Base-by-base conservation (phyloP, 768 basidiomycete genomes). In the Psilocybe sp. region DNA sequence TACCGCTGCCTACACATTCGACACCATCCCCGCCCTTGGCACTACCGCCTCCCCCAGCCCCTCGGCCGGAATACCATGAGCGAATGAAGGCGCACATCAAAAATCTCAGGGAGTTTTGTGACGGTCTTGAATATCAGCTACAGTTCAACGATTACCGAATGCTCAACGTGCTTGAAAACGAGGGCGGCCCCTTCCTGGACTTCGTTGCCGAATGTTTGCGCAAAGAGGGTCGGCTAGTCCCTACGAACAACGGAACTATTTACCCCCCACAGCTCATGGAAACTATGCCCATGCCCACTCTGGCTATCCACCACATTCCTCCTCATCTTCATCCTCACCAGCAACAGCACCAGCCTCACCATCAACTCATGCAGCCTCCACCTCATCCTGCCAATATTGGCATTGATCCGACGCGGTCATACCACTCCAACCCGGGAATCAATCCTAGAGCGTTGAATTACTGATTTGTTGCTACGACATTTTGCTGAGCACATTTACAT, bases 81-180 rank as follows among this genome's bases (percentile, higher is more conserved):
- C 67, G 72, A 20, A 73, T 75, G 73, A 61, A 54, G n/a, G 58
- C 64, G 6, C 73, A 76, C 49, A 74, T 78, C 46, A 57, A 60
- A 28, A 70, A 71, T 51, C 67, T 76, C 32, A 65, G 75, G 16
- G 72, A 75, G 39, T 77, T 76, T 48, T 73, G 72, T 48, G 69
- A 72, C 36, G 73, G 75, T 4, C 58, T 77, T 51, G 75, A 78
- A 52, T 77, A 71, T 39, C 72, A 78, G 49, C 57, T 77, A 15
- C 75, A 73, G 47, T 75, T 75, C 49, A 69, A 73, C 39, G 76
- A 78, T 58, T 60, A 61, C 45, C 67, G 69, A 15, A 70, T 78
- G 67, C 54, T 77, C 46, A 65, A 70, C 32, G 66, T 67, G 20
- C 63, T 79, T 9, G 76, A 77, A 52, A 58, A 60, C 11, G 71